Evolutionary conservation across 495 filamentous ascomycete genomes (phyloP), one percentile per base, ranked within the genome.

Genomic region (Echria macrotheca): DNA sequence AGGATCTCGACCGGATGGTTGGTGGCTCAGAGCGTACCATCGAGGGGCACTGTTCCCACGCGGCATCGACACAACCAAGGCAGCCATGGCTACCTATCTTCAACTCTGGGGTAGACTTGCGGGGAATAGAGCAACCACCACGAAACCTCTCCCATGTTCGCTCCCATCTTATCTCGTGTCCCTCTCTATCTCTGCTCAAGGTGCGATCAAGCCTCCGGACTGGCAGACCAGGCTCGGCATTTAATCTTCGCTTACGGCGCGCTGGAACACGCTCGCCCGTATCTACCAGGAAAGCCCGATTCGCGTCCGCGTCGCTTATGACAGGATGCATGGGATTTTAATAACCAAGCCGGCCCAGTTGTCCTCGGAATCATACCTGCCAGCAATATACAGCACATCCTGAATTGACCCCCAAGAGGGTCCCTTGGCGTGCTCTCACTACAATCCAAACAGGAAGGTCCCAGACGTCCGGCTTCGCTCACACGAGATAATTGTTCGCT

Each of bases 211-310:
- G 12, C 24, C 32, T 22, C 11, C 17, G 32, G 42, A 24, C 42
- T 44, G 25, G 32, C 10, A 8, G 42, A 29, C 12, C 25, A 31
- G 14, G 25, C 25, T 32, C 25, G 42, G 42, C 42, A 44, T 32
- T 44, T 44, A 44, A 44, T 44, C 42, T 44, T 44, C 42, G 42
- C 42, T 44, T 44, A 44, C 25, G 26, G 18, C 42, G 24, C n/a
- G 24, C 26, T 29, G 25, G 42, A 32, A 15, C 42, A 17, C 26
- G 24, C 32, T n/a, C 9, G 24, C 26, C 24, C 42, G 26, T 21
- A 44, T 44, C 42, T 44, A 44, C 42, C 42, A 32, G 42, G 42
- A 32, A 44, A 44, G 26, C 29, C 25, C 19, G 12, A 6, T 31
- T 44, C 42, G 42, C 42, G 42, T 44, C 42, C 25, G 42, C 15